Percentiles rank a stretch among this genome's conserved stretches.
Evolutionary conservation across 306 rosid genomes (phyloP).

Genomic region (Quercus alba): DNA sequence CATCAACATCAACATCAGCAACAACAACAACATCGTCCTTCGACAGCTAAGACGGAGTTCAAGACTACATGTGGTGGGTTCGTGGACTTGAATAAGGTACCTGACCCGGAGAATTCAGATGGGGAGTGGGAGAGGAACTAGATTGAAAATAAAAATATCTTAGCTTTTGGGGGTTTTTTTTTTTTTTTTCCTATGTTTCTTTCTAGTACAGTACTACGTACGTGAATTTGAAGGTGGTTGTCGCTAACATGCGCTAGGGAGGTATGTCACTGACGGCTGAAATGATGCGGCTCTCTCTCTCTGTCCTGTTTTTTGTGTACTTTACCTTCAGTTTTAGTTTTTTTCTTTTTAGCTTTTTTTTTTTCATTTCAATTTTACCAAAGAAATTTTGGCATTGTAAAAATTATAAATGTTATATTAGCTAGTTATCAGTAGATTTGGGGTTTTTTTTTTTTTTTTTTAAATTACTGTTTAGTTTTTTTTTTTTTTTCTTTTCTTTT

Average conservation of each 20-base stretch:
- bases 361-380: not conserved
- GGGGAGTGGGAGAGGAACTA: constrained; percentile 54
- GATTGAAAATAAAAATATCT: not conserved
- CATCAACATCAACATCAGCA: not conserved
- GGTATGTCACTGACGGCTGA: constrained; percentile 49
- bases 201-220: too few species aligned
- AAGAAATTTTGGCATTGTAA: constrained; percentile 72
- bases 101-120: constrained; percentile 82
- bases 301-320: too few species aligned
- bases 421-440: constrained; percentile 12
- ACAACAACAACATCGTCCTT: not conserved
- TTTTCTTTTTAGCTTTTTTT: not conserved
- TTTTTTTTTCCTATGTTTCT: not conserved
- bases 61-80: constrained; percentile 32
- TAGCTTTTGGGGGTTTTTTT: too few species aligned
- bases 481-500: not conserved
- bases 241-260: constrained; percentile 45
- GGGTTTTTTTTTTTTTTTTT: not conserved
- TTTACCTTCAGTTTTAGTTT: not conserved
- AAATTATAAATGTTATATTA: constrained; percentile 60
- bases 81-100: constrained; percentile 66
- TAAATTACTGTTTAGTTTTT: not conserved
- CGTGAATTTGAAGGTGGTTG: not conserved
- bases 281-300: constrained; percentile 51
- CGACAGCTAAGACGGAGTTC: constrained; percentile 22